Evolutionary conservation across 306 rosid species (phyloP), one percentile per base, ranked within the genome.

Genomic region (Quercus wislizeni): DNA sequence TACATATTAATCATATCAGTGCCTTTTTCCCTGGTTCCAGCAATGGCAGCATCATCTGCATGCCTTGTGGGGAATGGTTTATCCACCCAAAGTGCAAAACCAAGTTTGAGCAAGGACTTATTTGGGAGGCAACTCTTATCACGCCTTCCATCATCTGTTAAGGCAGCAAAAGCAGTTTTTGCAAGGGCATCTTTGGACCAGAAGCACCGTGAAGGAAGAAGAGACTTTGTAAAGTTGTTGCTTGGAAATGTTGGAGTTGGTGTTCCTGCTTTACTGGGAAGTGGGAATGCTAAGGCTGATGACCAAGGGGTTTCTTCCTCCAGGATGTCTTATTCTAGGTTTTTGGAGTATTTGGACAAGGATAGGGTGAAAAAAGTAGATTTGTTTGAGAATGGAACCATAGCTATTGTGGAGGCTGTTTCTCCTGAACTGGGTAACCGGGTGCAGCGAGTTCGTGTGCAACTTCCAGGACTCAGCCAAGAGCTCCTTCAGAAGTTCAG

Each of bases 401-500:
- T 87, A 38, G 99, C 99, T 71, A 82, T 89, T 83, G 98, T 93
- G 46, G 99, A 95, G 82, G 94, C 98, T 77, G 86, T 95, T 82
- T 93, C 98, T 70, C 97, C 97, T 5, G 98, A 95, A 78, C 86
- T 92, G 61, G 98, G 97, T 18, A 90, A 95, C 79, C 86, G 94
- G 77, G 92, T 91, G 85, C 98, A 91, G 83, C 87, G 98, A 69
- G 92, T 95, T 64, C 97, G 99, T 3, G 97, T 95, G 65, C 99
- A 95, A 81, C 98, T 95, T 76, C 99, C 98, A 0, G 99, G 99
- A 69, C 91, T 95, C 65, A 93, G 90, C 88, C 99, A 93, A 80
- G 99, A 95, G 83, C 97, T 95, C 57, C 96, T 95, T 59, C 97
- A 93, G 89, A 95, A 95, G 80, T 91, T 95, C 77, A 93, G 99